A percentile compares a stretch with the other conserved stretches of the same genome.
phyloP scores from a whole-genome alignment of 176 grass and related monocot species.

The Alloteropsis semialata region DNA sequence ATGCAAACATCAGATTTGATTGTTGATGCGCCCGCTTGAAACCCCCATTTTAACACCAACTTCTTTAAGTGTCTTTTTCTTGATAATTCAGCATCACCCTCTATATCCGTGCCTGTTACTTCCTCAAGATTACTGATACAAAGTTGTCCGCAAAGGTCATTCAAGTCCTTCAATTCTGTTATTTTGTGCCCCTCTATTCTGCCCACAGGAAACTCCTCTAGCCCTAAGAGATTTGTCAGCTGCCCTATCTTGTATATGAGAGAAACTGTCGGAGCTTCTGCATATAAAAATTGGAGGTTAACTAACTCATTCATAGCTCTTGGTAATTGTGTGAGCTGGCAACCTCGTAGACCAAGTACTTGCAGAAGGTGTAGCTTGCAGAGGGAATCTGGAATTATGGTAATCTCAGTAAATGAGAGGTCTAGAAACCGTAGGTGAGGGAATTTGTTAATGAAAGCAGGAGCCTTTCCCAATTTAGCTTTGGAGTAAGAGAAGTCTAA shows the following conservation, averaged over 20 bases:
- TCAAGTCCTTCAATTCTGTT: constrained; percentile 34
- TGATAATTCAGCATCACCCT: neutral
- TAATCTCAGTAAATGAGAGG: constrained; percentile 32
- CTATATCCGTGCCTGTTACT: constrained; percentile 24
- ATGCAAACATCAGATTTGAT: neutral
- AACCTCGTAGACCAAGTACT: constrained; percentile 34
- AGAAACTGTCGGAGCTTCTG: constrained; percentile 13
- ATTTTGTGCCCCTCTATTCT: constrained; percentile 27
- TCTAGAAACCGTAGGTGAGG: constrained; percentile 29
- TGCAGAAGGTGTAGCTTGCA: constrained; percentile 26
- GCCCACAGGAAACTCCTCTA: constrained; percentile 35
- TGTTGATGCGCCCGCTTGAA: neutral
- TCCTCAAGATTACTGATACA: constrained; percentile 28
- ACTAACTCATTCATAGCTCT: constrained; percentile 26
- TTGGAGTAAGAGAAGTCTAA: constrained; percentile 28
- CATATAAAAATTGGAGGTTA: constrained; percentile 33
- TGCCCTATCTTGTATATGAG: constrained; percentile 39
- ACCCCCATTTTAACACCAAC: constrained; percentile 10
- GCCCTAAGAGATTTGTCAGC: constrained; percentile 27
- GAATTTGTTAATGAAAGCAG: neutral
- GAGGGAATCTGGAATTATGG: constrained; percentile 9
- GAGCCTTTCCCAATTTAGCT: neutral
- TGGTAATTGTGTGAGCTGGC: constrained; percentile 22
- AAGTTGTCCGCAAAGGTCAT: constrained; percentile 28
- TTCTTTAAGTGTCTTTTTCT: constrained; percentile 30